Evolutionary conservation across 1,139 yeast species (phyloP), one percentile per base, ranked within the genome.

Genomic region (Diutina mesorugosa): DNA sequence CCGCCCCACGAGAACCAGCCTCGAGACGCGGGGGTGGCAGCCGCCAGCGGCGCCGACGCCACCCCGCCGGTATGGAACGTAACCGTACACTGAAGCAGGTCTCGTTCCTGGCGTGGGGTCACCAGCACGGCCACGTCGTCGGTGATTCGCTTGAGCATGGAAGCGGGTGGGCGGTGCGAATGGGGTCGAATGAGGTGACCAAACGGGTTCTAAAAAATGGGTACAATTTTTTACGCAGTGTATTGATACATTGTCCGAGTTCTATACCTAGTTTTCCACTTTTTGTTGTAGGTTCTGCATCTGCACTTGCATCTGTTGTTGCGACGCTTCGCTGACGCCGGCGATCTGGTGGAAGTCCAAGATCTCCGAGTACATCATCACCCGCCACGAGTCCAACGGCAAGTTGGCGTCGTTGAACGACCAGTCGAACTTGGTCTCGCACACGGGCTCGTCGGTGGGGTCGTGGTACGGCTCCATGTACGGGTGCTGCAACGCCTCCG

Each of bases 321-420:
- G 53, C 30, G 28, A 12, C 30, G 28, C 26, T 4, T 50, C 53
- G 21, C 16, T 30, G 45, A 50, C 53, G 16, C 53, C 53, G n/a
- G 53, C 53, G 35, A 50, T 50, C 28, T 87, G 90, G 72, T 93
- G 99, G 79, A 91, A 93, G 69, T 91, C 98, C 62, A 93, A 77
- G 61, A 93, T 93, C 72, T 93, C 99, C 56, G 96, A 87, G 72
- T 93, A 93, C 97, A 93, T 93, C 99, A 93, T 93, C 35, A 91
- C 97, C 72, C 96, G 84, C 99, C 99, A 93, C 12, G 97, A 90
- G 67, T 93, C 98, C 28, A 93, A 95, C 1, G 99, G 98, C 65
- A 93, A 78, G 71, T 93, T 99, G 0, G 97, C 98, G 66, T 95
- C 98, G 69, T 93, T 93, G 71, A 93, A 93, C 66, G 95, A 87